Evolutionary conservation across 257 asterid genomes (phyloP).

Genomic region (Solanum microdontum): DNA sequence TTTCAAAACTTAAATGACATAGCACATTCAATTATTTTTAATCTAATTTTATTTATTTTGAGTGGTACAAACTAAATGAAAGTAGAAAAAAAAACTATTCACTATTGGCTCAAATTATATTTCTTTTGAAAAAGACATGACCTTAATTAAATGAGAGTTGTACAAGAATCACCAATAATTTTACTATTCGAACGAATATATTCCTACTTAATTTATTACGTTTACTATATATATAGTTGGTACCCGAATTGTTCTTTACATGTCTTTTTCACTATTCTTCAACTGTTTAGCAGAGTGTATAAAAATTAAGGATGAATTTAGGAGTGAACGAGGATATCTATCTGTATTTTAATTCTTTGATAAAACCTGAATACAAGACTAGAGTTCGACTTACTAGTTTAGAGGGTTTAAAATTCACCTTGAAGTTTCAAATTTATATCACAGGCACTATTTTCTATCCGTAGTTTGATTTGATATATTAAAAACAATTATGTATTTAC

Average conservation of each 20-base stretch:
- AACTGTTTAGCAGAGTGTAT: not conserved
- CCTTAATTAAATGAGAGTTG: not conserved
- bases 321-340: not conserved
- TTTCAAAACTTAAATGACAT: not conserved
- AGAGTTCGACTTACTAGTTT: not conserved
- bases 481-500: not conserved
- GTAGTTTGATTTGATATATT: no score
- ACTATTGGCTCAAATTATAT: not conserved
- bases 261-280: not conserved
- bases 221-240: not conserved
- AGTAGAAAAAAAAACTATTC: not conserved
- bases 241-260: not conserved
- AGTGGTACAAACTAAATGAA: not conserved
- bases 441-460: not conserved
- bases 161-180: not conserved
- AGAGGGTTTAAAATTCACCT: no score
- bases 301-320: no score
- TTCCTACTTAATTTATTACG: not conserved
- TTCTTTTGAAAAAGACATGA: not conserved
- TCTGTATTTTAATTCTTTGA: not conserved
- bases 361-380: no score
- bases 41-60: not conserved
- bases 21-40: not conserved
- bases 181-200: not conserved
- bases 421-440: not conserved